These are phyloP conservation scores for Baorangia bicolor DNA, from an alignment of 768 basidiomycete genomes.

Conservation along the genomic window DNA sequence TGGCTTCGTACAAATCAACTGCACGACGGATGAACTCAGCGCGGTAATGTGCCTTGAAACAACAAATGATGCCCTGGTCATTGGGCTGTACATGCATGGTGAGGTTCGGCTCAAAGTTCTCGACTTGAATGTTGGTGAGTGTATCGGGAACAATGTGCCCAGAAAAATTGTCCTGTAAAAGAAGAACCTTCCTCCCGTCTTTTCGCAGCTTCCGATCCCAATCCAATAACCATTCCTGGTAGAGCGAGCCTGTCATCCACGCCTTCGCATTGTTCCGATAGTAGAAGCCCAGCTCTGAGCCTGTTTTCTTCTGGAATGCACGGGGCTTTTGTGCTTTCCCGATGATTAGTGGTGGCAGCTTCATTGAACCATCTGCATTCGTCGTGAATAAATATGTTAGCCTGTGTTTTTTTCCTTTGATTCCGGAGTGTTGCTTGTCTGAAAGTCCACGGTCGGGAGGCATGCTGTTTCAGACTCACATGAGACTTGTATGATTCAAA, in stretches of 20 bases:
- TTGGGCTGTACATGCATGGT: constrained; percentile 37
- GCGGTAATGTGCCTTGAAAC: background rate
- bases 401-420: background rate
- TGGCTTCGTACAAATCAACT: background rate
- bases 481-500: too few relatives aligned
- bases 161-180: constrained; percentile 5
- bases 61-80: constrained; percentile 13
- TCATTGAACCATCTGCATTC: too few relatives aligned
- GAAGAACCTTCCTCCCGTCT: background rate
- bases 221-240: background rate
- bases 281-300: background rate
- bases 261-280: background rate
- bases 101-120: constrained; percentile 32
- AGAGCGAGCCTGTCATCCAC: background rate
- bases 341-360: too few relatives aligned
- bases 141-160: constrained; percentile 28
- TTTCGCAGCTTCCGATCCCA: too few relatives aligned
- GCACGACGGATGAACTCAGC: background rate
- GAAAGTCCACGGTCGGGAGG: background rate
- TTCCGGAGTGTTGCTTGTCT: background rate
- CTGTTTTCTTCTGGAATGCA: background rate
- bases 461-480: too few relatives aligned
- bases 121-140: constrained; percentile 24
- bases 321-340: background rate
- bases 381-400: too few relatives aligned